Percentiles rank a stretch among this genome's conserved stretches.
Evolutionary conservation across 1,284 basidiomycete species (phyloP).

Genomic region (Hortiboletus rubellus): DNA sequence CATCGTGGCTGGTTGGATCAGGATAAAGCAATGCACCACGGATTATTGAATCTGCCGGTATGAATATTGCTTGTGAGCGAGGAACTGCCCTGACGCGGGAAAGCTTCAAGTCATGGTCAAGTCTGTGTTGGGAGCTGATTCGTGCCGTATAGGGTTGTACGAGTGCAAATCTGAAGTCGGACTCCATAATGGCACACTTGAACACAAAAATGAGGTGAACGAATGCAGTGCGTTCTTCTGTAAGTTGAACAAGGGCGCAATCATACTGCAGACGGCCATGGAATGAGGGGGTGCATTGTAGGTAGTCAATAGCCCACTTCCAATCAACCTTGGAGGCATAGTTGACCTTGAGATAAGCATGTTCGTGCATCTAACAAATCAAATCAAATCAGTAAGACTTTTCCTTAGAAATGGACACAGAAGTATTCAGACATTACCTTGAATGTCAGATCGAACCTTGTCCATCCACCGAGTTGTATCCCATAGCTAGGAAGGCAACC

Average conservation of each 20-base stretch:
- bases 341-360: neutral
- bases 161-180: neutral
- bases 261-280: neutral
- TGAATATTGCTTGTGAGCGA: neutral
- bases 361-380: neutral
- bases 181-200: neutral
- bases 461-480: neutral
- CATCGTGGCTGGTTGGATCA: neutral
- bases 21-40: neutral
- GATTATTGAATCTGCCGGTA: neutral
- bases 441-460: neutral
- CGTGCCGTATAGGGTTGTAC: neutral
- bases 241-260: neutral
- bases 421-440: neutral
- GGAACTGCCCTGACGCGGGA: neutral
- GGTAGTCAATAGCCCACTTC: neutral
- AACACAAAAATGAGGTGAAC: neutral
- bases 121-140: neutral
- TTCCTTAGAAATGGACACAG: neutral
- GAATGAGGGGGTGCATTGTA: neutral
- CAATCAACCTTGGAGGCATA: neutral
- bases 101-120: neutral
- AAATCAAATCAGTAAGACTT: neutral
- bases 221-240: neutral
- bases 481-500: neutral